These are phyloP conservation scores for Kazachstania viticola DNA, from an alignment of 805 yeast species.

Conservation along the genomic window DNA sequence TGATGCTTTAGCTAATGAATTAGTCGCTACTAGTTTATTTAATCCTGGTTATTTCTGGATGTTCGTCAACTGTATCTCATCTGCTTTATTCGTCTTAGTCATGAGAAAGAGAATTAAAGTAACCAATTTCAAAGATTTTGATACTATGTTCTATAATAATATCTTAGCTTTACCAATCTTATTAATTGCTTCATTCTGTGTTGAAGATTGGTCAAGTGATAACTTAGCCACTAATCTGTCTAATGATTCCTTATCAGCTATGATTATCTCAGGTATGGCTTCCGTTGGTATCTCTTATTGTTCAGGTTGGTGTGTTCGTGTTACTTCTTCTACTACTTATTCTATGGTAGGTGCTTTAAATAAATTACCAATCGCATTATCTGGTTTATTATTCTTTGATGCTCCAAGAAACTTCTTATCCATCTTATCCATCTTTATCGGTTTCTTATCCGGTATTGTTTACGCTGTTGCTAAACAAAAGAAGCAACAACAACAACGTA, in stretches of 20 bases:
- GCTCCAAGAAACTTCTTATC: slow-evolving; percentile 91
- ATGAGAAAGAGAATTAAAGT: slow-evolving; percentile 97
- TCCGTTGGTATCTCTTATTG: slow-evolving; percentile 97
- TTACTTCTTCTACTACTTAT: slow-evolving; percentile 95
- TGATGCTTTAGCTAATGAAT: slow-evolving; percentile 16
- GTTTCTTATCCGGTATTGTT: slow-evolving; percentile 91
- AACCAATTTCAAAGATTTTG: slow-evolving; percentile 92
- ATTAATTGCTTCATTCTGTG: slow-evolving; percentile 55
- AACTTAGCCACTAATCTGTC: slow-evolving; percentile 69
- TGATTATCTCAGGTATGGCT: slow-evolving; percentile 87
- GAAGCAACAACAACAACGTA: slow-evolving; percentile 36
- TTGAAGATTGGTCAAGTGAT: slow-evolving; percentile 88
- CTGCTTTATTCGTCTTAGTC: slow-evolving; percentile 85
- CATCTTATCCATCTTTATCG: slow-evolving; percentile 80
- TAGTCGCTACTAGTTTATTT: slow-evolving; percentile 26
- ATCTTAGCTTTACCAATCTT: slow-evolving; percentile 85
- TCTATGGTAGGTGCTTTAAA: slow-evolving; percentile 99
- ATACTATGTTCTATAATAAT: slow-evolving; percentile 97
- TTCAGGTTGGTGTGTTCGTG: slow-evolving; percentile 99
- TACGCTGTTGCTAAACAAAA: slow-evolving; percentile 92
- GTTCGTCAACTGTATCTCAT: slow-evolving; percentile 86
- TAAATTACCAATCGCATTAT: slow-evolving; percentile 92
- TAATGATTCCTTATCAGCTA: slow-evolving; percentile 58
- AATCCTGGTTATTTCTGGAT: slow-evolving; percentile 92
- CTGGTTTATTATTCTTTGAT: slow-evolving; percentile 90